Evolutionary conservation across 345 rosid genomes (phyloP).

Genomic region (Nephelium lappaceum): DNA sequence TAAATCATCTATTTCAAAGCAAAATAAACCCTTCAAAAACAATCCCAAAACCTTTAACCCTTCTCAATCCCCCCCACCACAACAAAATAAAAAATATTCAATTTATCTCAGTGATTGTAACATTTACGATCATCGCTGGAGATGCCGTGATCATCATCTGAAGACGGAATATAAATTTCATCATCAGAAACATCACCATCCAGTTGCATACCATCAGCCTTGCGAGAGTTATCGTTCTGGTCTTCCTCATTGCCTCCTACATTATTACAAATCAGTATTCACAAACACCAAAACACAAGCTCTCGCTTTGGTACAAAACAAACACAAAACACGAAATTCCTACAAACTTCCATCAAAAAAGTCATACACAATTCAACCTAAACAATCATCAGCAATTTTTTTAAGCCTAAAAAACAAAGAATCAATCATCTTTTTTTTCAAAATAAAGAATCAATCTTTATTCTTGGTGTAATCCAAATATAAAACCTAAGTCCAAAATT

Average conservation of each 20-base stretch:
- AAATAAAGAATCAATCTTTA: background rate
- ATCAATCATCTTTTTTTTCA: no score
- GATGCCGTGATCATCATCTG: slow-evolving; percentile 32
- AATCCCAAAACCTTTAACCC: background rate
- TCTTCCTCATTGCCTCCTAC: slow-evolving; percentile 22
- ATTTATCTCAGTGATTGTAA: background rate
- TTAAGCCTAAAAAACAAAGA: background rate
- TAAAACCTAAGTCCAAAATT: background rate
- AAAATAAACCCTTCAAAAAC: background rate
- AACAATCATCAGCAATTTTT: background rate
- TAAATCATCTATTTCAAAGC: background rate
- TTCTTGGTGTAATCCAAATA: background rate
- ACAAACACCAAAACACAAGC: background rate
- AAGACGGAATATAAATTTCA: slow-evolving; percentile 23
- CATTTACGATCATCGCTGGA: background rate
- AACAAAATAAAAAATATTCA: background rate
- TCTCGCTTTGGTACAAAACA: background rate
- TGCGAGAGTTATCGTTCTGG: slow-evolving; percentile 19
- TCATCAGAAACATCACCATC: slow-evolving; percentile 22
- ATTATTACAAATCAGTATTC: background rate
- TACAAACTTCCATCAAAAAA: background rate
- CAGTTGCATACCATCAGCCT: background rate
- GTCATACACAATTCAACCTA: background rate
- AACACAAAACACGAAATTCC: background rate
- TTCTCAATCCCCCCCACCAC: background rate